Percentiles rank a stretch among this genome's conserved stretches.
These are phyloP conservation scores for Conticribra guillardii DNA, from an alignment of 108 stramenopile genomes.

Conservation along the genomic window DNA sequence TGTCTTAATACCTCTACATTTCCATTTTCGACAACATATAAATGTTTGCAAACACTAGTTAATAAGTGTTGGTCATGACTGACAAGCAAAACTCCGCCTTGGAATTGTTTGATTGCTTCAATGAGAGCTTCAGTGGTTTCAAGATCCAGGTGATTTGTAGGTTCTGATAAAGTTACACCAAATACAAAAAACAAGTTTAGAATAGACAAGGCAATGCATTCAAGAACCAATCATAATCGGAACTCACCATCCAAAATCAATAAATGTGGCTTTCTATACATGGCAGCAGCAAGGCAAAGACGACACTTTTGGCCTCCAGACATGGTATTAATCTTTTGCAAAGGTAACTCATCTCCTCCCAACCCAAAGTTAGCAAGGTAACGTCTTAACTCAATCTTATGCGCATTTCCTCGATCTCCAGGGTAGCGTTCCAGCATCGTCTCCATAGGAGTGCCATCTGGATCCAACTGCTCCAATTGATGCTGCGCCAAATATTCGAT, in stretches of 20 bases:
- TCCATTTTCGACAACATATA: conserved; percentile 83
- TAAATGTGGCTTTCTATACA: conserved; percentile 76
- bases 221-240: too few relatives aligned
- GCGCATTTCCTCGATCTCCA: conserved; percentile 66
- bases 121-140: conserved; percentile 85
- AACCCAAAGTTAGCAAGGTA: conserved; percentile 83
- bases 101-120: conserved; percentile 71
- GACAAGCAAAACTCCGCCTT: conserved; percentile 84
- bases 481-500: conserved; percentile 95
- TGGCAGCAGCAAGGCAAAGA: conserved; percentile 71
- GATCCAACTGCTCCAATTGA: conserved; percentile 92
- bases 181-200: too few relatives aligned
- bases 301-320: conserved; percentile 92
- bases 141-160: conserved; percentile 64
- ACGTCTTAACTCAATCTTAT: conserved; percentile 64
- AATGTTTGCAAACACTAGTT: conserved; percentile 76
- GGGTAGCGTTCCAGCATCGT: conserved; percentile 87
- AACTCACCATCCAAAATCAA: conserved; percentile 43
- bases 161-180: conserved; percentile 16
- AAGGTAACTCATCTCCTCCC: conserved; percentile 69
- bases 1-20: conserved; percentile 53
- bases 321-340: conserved; percentile 82
- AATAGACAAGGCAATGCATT: too few relatives aligned
- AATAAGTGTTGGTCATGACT: conserved; percentile 91
- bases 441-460: conserved; percentile 71